Percentiles rank a stretch among this genome's conserved stretches.
Conservation (phyloP, 2,329 filamentous ascomycete species). For the Alternaria longipes region DNA sequence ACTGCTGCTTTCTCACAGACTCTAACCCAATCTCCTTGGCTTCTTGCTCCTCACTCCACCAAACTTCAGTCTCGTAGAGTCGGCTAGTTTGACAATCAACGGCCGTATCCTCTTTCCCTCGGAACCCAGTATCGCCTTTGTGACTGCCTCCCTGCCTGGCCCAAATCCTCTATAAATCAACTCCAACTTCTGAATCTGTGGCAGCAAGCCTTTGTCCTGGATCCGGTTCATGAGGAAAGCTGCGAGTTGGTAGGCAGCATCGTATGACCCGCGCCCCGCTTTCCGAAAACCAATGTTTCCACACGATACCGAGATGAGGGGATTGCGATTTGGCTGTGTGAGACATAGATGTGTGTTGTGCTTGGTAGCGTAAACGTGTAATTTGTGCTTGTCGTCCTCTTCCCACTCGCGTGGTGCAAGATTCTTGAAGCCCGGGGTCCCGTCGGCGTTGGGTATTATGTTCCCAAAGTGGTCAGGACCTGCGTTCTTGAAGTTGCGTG, state of each 20-base stretch:
- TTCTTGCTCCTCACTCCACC: slow-evolving; percentile 88
- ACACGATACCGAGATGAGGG: slow-evolving; percentile 80
- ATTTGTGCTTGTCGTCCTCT: slow-evolving; percentile 74
- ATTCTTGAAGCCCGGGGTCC: slow-evolving; percentile 20
- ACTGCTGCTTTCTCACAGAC: background rate
- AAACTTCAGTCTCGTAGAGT: slow-evolving; percentile 92
- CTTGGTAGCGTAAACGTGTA: slow-evolving; percentile 86
- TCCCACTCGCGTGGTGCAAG: slow-evolving; percentile 39
- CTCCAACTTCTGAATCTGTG: slow-evolving; percentile 79
- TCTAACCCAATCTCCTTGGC: slow-evolving; percentile 78
- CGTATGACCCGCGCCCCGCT: slow-evolving; percentile 80
- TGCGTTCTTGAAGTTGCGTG: slow-evolving; percentile 26
- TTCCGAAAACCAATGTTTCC: slow-evolving; percentile 95
- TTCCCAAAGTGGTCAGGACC: slow-evolving; percentile 23
- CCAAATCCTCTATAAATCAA: slow-evolving; percentile 87
- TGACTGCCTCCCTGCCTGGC: slow-evolving; percentile 83
- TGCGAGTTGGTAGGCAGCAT: slow-evolving; percentile 89
- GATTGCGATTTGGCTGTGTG: slow-evolving; percentile 79
- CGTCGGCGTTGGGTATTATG: slow-evolving; percentile 29
- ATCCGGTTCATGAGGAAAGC: slow-evolving; percentile 85
- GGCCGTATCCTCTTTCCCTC: slow-evolving; percentile 80
- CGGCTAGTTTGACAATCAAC: slow-evolving; percentile 81
- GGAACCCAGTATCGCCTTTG: slow-evolving; percentile 85
- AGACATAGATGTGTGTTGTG: slow-evolving; percentile 97
- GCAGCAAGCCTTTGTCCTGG: slow-evolving; percentile 79